These are phyloP conservation scores for Globisporangium viniferum DNA, from an alignment of 352 stramenopile species.

Conservation along the genomic window DNA sequence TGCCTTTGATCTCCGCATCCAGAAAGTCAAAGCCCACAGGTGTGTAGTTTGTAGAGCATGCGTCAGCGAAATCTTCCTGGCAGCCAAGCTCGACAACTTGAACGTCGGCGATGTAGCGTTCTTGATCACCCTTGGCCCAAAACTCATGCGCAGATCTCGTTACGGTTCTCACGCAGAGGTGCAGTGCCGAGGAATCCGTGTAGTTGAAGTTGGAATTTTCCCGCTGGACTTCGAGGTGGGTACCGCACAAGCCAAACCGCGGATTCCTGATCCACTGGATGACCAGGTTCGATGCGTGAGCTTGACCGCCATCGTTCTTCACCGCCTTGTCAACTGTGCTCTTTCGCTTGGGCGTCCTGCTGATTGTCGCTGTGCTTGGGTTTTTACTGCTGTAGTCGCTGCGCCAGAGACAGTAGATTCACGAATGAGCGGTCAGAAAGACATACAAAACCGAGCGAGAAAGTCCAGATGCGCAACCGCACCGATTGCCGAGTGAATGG, in stretches of 20 bases:
- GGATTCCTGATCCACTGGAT: not conserved
- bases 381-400: not conserved
- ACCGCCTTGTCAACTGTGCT: not conserved
- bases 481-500: not conserved
- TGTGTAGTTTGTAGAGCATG: not conserved
- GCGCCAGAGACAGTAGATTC: not conserved
- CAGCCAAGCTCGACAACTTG: not conserved
- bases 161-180: not conserved
- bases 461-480: not conserved
- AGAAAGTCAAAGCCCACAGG: not conserved
- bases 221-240: constrained; percentile 1
- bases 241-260: constrained; percentile 1
- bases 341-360: not conserved
- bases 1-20: not conserved
- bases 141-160: not conserved
- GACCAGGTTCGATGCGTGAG: not conserved
- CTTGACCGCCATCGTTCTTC: not conserved
- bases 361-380: not conserved
- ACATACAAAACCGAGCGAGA: not conserved
- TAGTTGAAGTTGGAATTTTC: constrained; percentile 4
- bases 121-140: not conserved
- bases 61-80: not conserved
- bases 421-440: not conserved
- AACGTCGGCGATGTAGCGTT: not conserved
- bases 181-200: not conserved